Conservation (phyloP, 108 stramenopile genomes). For the Bacterosira constricta region DNA sequence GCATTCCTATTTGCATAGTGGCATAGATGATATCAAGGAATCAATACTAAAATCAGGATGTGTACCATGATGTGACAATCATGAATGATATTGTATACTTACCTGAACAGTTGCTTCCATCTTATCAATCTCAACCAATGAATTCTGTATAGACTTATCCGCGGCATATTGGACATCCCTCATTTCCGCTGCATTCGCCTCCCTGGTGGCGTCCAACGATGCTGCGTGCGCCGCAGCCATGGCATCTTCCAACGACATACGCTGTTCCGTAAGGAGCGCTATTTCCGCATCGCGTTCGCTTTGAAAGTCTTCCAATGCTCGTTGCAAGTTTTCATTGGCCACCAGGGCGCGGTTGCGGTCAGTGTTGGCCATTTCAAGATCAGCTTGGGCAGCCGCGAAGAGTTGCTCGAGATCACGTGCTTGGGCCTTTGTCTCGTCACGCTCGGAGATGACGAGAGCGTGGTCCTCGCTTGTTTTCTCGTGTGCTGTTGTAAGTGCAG, state of each 20-base stretch:
- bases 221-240: constrained; percentile 72
- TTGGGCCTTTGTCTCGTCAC: constrained; percentile 65
- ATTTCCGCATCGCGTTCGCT: constrained; percentile 86
- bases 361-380: constrained; percentile 76
- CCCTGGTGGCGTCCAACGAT: constrained; percentile 58
- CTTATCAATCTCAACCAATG: constrained; percentile 61
- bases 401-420: constrained; percentile 74
- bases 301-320: constrained; percentile 84
- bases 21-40: background rate
- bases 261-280: constrained; percentile 72
- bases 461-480: constrained; percentile 47
- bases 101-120: constrained; percentile 55
- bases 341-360: constrained; percentile 70
- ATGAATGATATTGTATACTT: background rate
- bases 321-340: constrained; percentile 76
- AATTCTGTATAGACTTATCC: constrained; percentile 59
- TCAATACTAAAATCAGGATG: too few relatives aligned
- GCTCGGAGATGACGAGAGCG: constrained; percentile 58
- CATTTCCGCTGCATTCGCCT: constrained; percentile 67
- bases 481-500: constrained; percentile 47
- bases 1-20: constrained; percentile 21
- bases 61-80: too few relatives aligned
- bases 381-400: constrained; percentile 71
- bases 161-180: constrained; percentile 63
- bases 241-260: constrained; percentile 62